Conservation (phyloP, 73 alveolate genomes). For the Symbiodinium pilosum region DNA sequence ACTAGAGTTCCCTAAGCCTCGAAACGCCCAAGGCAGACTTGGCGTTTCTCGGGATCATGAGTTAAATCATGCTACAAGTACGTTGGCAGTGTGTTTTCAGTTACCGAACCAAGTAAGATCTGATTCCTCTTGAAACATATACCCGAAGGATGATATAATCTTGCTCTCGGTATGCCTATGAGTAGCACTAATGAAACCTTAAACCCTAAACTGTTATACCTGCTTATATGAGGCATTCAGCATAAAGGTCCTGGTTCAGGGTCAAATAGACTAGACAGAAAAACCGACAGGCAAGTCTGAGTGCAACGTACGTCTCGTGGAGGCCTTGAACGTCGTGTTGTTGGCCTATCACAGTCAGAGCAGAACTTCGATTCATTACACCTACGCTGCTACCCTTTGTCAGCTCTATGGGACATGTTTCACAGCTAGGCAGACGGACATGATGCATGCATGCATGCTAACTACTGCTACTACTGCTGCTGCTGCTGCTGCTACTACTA, state of each 20-base stretch:
- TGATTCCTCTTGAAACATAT: no score
- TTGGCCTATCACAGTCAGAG: conserved; percentile 19
- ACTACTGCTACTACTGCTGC: no score
- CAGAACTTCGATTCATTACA: not conserved
- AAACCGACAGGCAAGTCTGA: not conserved
- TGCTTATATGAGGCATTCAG: not conserved
- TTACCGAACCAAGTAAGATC: not conserved
- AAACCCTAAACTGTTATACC: not conserved
- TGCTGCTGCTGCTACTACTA: no score
- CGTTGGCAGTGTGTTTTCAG: not conserved
- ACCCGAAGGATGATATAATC: no score
- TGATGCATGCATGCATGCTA: no score
- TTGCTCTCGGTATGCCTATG: no score
- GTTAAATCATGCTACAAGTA: not conserved
- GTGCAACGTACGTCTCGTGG: not conserved
- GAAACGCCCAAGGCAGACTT: not conserved
- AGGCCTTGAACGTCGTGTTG: conserved; percentile 34
- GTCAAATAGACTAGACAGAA: no score
- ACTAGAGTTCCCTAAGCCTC: no score
- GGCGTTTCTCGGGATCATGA: not conserved
- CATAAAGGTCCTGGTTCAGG: not conserved
- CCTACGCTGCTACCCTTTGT: not conserved
- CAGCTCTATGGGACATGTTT: no score
- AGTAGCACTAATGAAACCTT: no score
- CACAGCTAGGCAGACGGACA: not conserved